Conservation (phyloP, 345 rosid species). For the Aquilaria yunnanensis region DNA sequence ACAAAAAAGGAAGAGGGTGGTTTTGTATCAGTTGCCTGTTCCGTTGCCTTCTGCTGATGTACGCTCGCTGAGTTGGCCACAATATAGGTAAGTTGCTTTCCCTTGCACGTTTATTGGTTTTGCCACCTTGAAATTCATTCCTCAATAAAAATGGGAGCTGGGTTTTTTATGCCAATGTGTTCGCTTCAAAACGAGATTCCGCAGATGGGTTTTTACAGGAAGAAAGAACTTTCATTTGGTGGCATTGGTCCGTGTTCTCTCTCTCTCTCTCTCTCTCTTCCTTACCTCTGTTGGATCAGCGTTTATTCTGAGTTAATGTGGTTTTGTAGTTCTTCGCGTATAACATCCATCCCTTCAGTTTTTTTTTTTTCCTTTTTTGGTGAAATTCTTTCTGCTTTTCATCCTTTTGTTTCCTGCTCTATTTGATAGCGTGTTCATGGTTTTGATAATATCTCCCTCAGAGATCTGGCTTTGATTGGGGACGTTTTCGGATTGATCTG, state of each 20-base stretch:
- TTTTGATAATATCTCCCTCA: too few relatives aligned
- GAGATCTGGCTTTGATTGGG: too few relatives aligned
- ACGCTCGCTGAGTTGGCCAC: background rate
- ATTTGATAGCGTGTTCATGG: too few relatives aligned
- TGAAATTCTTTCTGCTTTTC: background rate
- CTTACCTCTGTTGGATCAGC: background rate
- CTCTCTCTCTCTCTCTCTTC: background rate
- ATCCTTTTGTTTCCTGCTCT: background rate
- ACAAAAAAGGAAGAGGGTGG: background rate
- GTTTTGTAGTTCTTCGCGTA: background rate
- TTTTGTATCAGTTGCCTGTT: slow-evolving; percentile 3
- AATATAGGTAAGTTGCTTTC: background rate
- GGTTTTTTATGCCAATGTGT: slow-evolving; percentile 10
- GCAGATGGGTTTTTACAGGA: slow-evolving; percentile 1
- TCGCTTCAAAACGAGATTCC: slow-evolving; percentile 3
- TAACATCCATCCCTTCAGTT: background rate
- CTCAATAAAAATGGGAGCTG: background rate
- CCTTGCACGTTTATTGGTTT: background rate
- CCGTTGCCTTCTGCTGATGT: slow-evolving; percentile 9
- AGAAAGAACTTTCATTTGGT: background rate
- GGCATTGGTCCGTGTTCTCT: background rate
- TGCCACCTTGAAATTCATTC: background rate
- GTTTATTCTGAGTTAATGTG: background rate
- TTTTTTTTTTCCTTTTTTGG: background rate
- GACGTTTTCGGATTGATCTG: too few relatives aligned